Evolutionary conservation across 129 eudicot genomes (phyloP).

Genomic region (Lactuca saligna): DNA sequence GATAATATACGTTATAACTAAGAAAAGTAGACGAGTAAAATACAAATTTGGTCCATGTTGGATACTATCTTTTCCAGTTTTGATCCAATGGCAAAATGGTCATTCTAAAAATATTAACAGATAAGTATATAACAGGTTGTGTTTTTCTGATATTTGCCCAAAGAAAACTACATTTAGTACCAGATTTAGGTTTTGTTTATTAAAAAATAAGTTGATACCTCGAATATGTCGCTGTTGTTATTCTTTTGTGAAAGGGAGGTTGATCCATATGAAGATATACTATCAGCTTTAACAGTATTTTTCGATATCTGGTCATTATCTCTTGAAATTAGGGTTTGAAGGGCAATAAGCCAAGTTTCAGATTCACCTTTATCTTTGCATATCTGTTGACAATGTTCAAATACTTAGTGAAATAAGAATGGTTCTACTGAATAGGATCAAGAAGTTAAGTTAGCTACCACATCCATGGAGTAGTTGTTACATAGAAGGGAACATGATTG

Average conservation of each 20-base stretch:
- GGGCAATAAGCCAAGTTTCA: conserved; percentile 68
- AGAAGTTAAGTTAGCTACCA: conserved; percentile 42
- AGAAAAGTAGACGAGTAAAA: too few relatives aligned
- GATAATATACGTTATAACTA: too few relatives aligned
- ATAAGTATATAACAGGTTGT: too few relatives aligned
- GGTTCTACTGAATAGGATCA: background rate
- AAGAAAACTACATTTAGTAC: background rate
- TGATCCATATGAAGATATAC: conserved; percentile 44
- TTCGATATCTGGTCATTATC: conserved; percentile 35
- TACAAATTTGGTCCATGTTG: too few relatives aligned
- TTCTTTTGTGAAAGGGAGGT: conserved; percentile 34
- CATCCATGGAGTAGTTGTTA: conserved; percentile 52
- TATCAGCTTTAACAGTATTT: conserved; percentile 20
- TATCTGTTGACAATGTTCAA: conserved; percentile 44
- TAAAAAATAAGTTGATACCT: conserved; percentile 31
- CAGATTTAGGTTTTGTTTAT: background rate
- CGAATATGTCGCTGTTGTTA: conserved; percentile 35
- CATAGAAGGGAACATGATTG: conserved; percentile 71
- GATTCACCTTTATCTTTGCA: conserved; percentile 77
- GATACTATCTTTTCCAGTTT: too few relatives aligned
- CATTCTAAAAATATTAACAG: too few relatives aligned
- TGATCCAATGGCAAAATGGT: too few relatives aligned
- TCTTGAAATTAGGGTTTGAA: conserved; percentile 47
- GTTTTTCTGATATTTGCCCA: too few relatives aligned
- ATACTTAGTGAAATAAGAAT: background rate